Conservation (phyloP, 139 green algal genomes). For the Ettlia oleoabundans region DNA sequence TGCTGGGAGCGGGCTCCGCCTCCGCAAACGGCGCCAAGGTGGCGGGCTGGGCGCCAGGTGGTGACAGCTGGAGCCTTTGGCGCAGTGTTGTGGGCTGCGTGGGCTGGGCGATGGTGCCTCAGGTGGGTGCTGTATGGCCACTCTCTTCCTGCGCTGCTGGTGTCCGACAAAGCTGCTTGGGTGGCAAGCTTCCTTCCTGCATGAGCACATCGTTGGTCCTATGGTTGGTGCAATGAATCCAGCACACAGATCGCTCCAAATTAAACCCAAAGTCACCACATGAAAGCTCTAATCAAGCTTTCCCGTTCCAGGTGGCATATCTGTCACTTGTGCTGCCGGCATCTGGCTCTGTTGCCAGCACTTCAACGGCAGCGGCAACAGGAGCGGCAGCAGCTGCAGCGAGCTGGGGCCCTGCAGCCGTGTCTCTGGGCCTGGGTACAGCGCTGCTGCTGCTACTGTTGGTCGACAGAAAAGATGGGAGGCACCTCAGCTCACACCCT, state of each 20-base stretch:
- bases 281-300: too few relatives aligned
- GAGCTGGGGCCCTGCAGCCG: conserved; percentile 16
- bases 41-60: conserved; percentile 7
- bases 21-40: conserved; percentile 24
- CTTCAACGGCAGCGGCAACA: too few relatives aligned
- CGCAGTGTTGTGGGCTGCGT: conserved; percentile 52
- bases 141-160: too few relatives aligned
- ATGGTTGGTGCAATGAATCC: too few relatives aligned
- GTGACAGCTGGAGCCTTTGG: conserved; percentile 59
- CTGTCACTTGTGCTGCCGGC: neutral
- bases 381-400: neutral
- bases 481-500: neutral
- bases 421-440: neutral
- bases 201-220: too few relatives aligned
- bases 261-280: too few relatives aligned
- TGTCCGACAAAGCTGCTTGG: neutral
- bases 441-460: conserved; percentile 1
- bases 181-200: too few relatives aligned
- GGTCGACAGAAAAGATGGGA: neutral
- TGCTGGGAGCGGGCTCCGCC: neutral
- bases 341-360: neutral
- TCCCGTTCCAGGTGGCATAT: too few relatives aligned
- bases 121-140: conserved; percentile 53
- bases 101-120: conserved; percentile 70
- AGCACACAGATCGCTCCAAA: too few relatives aligned